A percentile compares a stretch with the other conserved stretches of the same genome.
phyloP scores from a whole-genome alignment of 495 filamentous ascomycete genomes.

The Tuber umbilicatum region DNA sequence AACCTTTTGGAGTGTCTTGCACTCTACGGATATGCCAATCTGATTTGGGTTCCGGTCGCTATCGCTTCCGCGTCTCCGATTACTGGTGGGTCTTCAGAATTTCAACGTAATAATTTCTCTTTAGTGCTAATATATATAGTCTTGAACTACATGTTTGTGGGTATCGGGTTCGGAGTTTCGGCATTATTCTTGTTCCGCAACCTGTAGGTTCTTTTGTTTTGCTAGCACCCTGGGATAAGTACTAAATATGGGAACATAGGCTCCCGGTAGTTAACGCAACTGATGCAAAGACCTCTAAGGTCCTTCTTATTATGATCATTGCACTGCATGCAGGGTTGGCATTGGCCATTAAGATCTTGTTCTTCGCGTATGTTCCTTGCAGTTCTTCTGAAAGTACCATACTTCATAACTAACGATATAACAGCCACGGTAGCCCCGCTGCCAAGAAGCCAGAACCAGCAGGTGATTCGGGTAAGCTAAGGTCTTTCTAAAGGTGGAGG shows the following conservation, averaged over 20 bases:
- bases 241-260: neutral
- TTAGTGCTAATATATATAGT: conserved; percentile 37
- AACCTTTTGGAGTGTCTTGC: conserved; percentile 90
- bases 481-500: conserved; percentile 17
- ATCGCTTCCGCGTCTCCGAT: conserved; percentile 82
- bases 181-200: conserved; percentile 86
- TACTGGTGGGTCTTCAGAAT: conserved; percentile 42
- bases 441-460: conserved; percentile 49
- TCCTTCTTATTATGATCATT: conserved; percentile 76
- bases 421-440: conserved; percentile 57
- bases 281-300: conserved; percentile 82
- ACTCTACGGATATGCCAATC: conserved; percentile 88
- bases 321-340: conserved; percentile 78
- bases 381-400: neutral
- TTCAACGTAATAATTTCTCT: neutral
- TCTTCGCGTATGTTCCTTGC: conserved; percentile 65
- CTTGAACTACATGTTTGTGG: conserved; percentile 91
- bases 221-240: conserved; percentile 20
- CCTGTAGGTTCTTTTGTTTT: conserved; percentile 48
- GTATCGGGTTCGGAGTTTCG: conserved; percentile 76
- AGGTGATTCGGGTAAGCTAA: conserved; percentile 35
- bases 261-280: conserved; percentile 86
- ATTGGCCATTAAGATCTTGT: conserved; percentile 88
- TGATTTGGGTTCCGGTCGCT: conserved; percentile 94
- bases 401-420: conserved; percentile 6